Percentiles rank a stretch among this genome's conserved stretches.
Conservation (phyloP, 1,284 basidiomycete genomes). For the Cutaneotrichosporon sp. region DNA sequence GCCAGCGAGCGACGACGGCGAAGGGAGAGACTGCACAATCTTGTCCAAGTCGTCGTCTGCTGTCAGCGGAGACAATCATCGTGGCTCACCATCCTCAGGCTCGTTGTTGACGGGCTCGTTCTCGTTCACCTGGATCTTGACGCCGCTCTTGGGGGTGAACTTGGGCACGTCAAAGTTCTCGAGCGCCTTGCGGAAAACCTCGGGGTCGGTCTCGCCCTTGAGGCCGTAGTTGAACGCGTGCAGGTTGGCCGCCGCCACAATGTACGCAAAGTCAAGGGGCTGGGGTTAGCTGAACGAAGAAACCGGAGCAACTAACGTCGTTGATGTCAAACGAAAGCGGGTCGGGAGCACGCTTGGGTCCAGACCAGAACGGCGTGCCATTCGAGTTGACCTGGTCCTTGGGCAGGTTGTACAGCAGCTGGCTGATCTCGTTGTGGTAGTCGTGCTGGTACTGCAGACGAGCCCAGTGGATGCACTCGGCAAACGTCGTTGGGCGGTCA, state of each 20-base stretch:
- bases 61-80: conserved; percentile 4
- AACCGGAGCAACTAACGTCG: conserved; percentile 64
- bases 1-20: conserved; percentile 84
- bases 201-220: conserved; percentile 77
- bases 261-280: conserved; percentile 81
- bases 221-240: conserved; percentile 98
- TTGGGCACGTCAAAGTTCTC: conserved; percentile 85
- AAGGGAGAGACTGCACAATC: conserved; percentile 65
- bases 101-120: conserved; percentile 73
- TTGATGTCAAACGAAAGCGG: conserved; percentile 78
- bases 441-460: conserved; percentile 92
- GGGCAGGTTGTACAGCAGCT: conserved; percentile 88
- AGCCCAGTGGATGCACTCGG: conserved; percentile 97
- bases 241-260: conserved; percentile 90
- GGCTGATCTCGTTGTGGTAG: conserved; percentile 89
- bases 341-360: conserved; percentile 97
- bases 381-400: conserved; percentile 84
- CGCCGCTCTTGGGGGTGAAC: conserved; percentile 84
- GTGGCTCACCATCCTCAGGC: conserved; percentile 48
- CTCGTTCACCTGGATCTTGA: conserved; percentile 93
- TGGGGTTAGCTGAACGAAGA: conserved; percentile 43
- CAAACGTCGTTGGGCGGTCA: conserved; percentile 87
- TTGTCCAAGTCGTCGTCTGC: conserved; percentile 55
- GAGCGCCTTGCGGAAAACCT: conserved; percentile 75
- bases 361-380: conserved; percentile 94